A percentile compares a stretch with the other conserved stretches of the same genome.
Evolutionary conservation across 2,329 filamentous ascomycete genomes (phyloP).

Genomic region (Penicillium brevicompactum): DNA sequence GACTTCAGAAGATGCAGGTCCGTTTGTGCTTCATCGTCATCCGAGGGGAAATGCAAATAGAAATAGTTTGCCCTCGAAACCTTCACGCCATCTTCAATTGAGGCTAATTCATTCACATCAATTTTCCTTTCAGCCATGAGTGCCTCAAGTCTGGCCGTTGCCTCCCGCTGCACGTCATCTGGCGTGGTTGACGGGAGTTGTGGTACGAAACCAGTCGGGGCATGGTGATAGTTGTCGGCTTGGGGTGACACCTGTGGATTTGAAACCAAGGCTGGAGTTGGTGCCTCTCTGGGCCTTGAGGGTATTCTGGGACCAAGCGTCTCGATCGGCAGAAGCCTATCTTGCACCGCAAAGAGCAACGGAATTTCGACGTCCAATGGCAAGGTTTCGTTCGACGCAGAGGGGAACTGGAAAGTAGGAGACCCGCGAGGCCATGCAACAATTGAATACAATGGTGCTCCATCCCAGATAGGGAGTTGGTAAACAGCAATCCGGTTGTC

Average conservation of each 20-base stretch:
- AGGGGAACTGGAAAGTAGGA: conserved; percentile 25
- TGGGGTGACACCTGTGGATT: background rate
- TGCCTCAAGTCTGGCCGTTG: conserved; percentile 6
- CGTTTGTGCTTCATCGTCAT: conserved; percentile 12
- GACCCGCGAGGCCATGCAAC: conserved; percentile 33
- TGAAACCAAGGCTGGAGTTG: background rate
- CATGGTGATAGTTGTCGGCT: background rate
- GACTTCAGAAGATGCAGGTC: conserved; percentile 32
- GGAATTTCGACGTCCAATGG: conserved; percentile 13
- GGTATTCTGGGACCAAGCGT: background rate
- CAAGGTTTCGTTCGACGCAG: background rate
- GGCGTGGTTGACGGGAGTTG: background rate
- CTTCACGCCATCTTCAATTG: conserved; percentile 20
- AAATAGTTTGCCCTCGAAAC: conserved; percentile 28
- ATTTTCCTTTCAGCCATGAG: conserved; percentile 25
- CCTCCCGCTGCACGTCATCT: background rate
- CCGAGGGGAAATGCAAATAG: conserved; percentile 37
- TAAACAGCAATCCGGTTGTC: conserved; percentile 34
- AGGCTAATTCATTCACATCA: conserved; percentile 31
- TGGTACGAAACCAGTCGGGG: background rate
- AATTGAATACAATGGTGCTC: conserved; percentile 15
- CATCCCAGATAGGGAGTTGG: conserved; percentile 13
- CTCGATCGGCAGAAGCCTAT: background rate
- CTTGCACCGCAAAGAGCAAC: conserved; percentile 25
- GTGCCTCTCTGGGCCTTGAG: background rate